Base-by-base conservation (phyloP, 2,329 filamentous ascomycete species). In the Stagonosporopsis tanaceti region DNA sequence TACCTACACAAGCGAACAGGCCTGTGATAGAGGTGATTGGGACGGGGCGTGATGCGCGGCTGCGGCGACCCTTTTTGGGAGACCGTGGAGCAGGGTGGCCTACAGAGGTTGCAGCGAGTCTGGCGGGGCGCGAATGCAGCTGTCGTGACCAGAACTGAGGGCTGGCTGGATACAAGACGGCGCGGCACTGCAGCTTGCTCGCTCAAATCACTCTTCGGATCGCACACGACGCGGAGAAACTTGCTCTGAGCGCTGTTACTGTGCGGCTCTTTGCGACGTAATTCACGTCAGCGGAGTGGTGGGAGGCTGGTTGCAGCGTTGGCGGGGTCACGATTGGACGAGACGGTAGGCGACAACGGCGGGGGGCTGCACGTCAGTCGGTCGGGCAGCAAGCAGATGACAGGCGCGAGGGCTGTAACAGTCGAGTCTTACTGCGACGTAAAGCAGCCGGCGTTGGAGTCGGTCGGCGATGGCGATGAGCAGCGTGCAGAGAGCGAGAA, bases 1-100 rank as follows among this genome's bases (percentile, higher is more conserved):
- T 75, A 75, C 71, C 66, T 70, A 71, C 69, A 73, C 66, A 71
- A 63, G 64, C 55, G 60, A 66, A 64, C 63, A 60, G 65, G 60
- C 59, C 60, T 66, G 65, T 69, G 70, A 46, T 50, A 11, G 44
- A 45, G 20, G 47, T 57, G 50, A 32, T 50, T 53, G 34, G 52
- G 48, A 47, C 41, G 47, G 53, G 53, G 53, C 53, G 53, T 57
- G 53, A 66, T 68, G 67, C 50, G 71, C 71, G 72, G 68, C 69
- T 70, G 69, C 67, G 65, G 68, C 64, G 60, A 65, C 46, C 65
- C 59, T 48, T 62, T 69, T 68, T 63, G 67, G 69, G 66, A 64
- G 47, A 52, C 60, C 61, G 65, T 54, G 47, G 63, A 57, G 60
- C 60, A 61, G 61, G 58, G 58, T 46, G 48, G 60, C 42, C 47